These are phyloP conservation scores for Begonia masoniana DNA, from an alignment of 306 rosid genomes.

Conservation along the genomic window DNA sequence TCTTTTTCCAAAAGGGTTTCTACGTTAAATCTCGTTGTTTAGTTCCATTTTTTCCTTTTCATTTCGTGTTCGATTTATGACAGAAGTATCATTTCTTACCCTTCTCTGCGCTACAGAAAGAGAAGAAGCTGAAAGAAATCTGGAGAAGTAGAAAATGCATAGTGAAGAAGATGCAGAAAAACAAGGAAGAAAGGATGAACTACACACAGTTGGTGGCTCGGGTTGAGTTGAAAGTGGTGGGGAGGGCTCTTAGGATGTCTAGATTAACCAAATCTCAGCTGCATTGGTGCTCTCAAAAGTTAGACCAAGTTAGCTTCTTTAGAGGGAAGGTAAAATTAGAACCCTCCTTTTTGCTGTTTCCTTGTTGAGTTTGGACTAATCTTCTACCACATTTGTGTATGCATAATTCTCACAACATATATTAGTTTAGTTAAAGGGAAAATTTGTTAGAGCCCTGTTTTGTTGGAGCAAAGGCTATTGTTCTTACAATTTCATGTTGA, in stretches of 20 bases:
- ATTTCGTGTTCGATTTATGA: too few relatives aligned
- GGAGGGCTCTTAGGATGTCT: conserved; percentile 35
- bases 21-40: too few relatives aligned
- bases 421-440: too few relatives aligned
- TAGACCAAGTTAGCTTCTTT: conserved; percentile 1
- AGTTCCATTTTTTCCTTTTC: too few relatives aligned
- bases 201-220: conserved; percentile 43
- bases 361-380: not conserved
- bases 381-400: too few relatives aligned
- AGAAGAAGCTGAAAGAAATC: conserved; percentile 51
- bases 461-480: too few relatives aligned
- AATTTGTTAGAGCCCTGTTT: too few relatives aligned
- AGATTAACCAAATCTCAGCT: conserved; percentile 1
- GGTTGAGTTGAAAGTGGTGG: conserved; percentile 60
- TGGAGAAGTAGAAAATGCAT: conserved; percentile 59
- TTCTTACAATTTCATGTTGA: too few relatives aligned
- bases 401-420: too few relatives aligned
- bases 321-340: not conserved
- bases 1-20: too few relatives aligned
- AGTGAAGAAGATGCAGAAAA: conserved; percentile 66
- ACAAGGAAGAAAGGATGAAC: conserved; percentile 24
- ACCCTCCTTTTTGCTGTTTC: conserved; percentile 6
- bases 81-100: too few relatives aligned
- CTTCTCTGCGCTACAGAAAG: conserved; percentile 31
- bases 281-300: conserved; percentile 6